These are phyloP conservation scores for Adiantum capillusveneris DNA, from an alignment of 75 land plant species.

Conservation along the genomic window DNA sequence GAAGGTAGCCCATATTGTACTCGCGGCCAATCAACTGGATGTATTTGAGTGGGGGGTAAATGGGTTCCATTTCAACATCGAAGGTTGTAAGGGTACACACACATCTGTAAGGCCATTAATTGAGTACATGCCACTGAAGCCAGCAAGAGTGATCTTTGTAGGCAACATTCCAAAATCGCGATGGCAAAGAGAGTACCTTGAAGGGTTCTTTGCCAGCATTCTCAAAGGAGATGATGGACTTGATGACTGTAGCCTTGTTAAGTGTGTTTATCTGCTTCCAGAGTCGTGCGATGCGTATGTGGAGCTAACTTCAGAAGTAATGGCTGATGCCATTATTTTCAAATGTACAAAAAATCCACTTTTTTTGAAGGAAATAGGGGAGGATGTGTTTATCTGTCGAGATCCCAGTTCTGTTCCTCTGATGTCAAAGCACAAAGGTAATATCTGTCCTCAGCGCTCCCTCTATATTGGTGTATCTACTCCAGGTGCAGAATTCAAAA, in stretches of 20 bases:
- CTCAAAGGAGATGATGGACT: not conserved
- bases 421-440: constrained; percentile 1
- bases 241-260: not conserved
- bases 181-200: constrained; percentile 1
- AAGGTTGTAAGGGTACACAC: not conserved
- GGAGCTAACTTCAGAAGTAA: constrained; percentile 8
- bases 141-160: constrained; percentile 9
- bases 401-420: constrained; percentile 10
- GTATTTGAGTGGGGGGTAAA: not conserved
- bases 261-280: constrained; percentile 11
- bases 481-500: not conserved
- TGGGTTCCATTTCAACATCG: constrained; percentile 7
- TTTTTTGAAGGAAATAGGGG: constrained; percentile 6
- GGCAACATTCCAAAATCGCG: constrained; percentile 7
- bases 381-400: constrained; percentile 8
- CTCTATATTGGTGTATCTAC: not conserved
- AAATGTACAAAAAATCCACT: constrained; percentile 7
- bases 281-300: constrained; percentile 12
- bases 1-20: constrained; percentile 7
- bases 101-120: constrained; percentile 1
- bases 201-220: not conserved
- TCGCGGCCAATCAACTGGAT: constrained; percentile 8
- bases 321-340: constrained; percentile 14
- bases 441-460: not conserved
- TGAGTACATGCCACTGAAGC: constrained; percentile 7